Percentiles rank a stretch among this genome's conserved stretches.
These are phyloP conservation scores for Elongisporangium anandrum DNA, from an alignment of 352 stramenopile genomes.

Conservation along the genomic window DNA sequence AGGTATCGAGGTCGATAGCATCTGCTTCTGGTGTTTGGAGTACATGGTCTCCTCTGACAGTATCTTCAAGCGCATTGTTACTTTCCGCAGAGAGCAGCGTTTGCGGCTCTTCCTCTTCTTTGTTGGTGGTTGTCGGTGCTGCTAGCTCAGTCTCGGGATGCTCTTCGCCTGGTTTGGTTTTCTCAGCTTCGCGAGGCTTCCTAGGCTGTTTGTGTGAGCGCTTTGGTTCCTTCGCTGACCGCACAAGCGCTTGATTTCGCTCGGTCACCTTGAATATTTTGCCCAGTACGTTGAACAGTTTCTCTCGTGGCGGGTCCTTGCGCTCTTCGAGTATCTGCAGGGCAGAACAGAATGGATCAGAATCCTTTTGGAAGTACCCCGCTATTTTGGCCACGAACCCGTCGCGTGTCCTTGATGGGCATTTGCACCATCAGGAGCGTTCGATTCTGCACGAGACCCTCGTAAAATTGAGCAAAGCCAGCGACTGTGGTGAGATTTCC, in stretches of 20 bases:
- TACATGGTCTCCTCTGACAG: neutral
- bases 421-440: conserved; percentile 71
- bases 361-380: too few species aligned
- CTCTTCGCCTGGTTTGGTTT: conserved; percentile 1
- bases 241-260: conserved; percentile 36
- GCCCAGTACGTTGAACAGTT: conserved; percentile 64
- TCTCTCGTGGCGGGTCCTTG: conserved; percentile 58
- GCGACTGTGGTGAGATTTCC: conserved; percentile 70
- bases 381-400: conserved; percentile 23
- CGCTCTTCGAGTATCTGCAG: conserved; percentile 63
- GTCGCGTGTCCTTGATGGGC: conserved; percentile 70
- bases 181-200: neutral
- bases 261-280: conserved; percentile 76
- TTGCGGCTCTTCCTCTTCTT: conserved; percentile 4
- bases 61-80: neutral
- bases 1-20: neutral
- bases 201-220: neutral
- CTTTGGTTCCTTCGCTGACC: conserved; percentile 15
- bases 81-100: neutral
- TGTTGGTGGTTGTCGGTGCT: conserved; percentile 1
- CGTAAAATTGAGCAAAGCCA: conserved; percentile 62
- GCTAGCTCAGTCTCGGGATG: neutral
- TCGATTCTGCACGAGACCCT: conserved; percentile 48
- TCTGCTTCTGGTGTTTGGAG: neutral
- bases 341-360: neutral